phyloP scores from a whole-genome alignment of 805 yeast genomes.

The Candida montana region DNA sequence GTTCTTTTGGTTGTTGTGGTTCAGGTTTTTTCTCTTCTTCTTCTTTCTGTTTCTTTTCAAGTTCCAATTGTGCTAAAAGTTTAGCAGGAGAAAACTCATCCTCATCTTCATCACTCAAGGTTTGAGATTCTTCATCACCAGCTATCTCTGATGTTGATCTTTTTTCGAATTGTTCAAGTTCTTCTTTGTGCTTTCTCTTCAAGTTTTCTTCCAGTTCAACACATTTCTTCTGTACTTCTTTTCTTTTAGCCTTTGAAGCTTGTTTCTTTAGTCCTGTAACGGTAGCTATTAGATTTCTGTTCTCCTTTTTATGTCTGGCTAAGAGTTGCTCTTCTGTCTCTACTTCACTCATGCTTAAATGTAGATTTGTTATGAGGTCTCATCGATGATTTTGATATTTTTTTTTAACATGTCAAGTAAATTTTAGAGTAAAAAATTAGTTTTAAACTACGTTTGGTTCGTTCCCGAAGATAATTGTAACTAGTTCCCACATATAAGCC shows the following conservation, averaged over 20 bases:
- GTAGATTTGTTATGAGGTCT: no score
- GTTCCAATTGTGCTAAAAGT: slow-evolving; percentile 53
- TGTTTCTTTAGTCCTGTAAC: slow-evolving; percentile 77
- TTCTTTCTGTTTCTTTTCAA: slow-evolving; percentile 25
- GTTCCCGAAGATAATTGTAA: no score
- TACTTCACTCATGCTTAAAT: slow-evolving; percentile 16
- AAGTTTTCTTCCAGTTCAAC: slow-evolving; percentile 52
- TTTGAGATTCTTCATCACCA: slow-evolving; percentile 22
- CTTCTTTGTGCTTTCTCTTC: slow-evolving; percentile 48
- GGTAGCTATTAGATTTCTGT: slow-evolving; percentile 57
- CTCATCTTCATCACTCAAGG: slow-evolving; percentile 33
- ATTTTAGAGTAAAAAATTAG: no score
- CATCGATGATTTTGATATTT: neutral
- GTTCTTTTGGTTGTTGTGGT: slow-evolving; percentile 13
- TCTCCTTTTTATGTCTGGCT: slow-evolving; percentile 64
- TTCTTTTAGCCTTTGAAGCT: slow-evolving; percentile 74
- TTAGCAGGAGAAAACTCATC: slow-evolving; percentile 62
- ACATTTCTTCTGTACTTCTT: slow-evolving; percentile 57
- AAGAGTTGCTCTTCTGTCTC: slow-evolving; percentile 45
- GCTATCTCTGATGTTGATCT: neutral
- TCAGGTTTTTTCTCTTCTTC: slow-evolving; percentile 18
- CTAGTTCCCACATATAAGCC: no score
- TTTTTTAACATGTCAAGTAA: no score
- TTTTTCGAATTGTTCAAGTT: slow-evolving; percentile 29
- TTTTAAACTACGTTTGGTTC: no score